Base-by-base conservation (phyloP, 352 stramenopile genomes). In the Globisporangium sylvaticum region DNA sequence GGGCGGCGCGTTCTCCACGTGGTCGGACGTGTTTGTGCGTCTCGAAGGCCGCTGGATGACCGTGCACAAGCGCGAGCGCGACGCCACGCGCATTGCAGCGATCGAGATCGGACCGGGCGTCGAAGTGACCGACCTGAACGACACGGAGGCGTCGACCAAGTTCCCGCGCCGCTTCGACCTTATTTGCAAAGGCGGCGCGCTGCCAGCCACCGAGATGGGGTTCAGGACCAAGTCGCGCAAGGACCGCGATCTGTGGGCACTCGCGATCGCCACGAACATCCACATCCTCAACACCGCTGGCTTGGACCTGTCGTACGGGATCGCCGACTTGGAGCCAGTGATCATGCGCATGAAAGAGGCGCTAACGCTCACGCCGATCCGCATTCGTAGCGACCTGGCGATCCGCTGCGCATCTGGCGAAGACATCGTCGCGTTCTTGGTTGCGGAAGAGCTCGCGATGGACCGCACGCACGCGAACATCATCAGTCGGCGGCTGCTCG, bases 201-300 rank as follows among this genome's bases (percentile, higher is more conserved):
- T 95, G 32, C 75, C 83, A 32, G 68, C 78, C 24, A 91, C 84
- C 27, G 87, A 95, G 63, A 75, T 87, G 44, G 88, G 80, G 29
- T 93, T 94, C 69, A 83, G 87, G 29, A 87, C 81, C 59, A 90
- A 89, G 61, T 90, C 84, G 34, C 80, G 84, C 34, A 89, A 92
- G 53, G 87, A 95, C 65, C 75, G 84, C 48, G 87, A 95, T 50
- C 64, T 84, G 50, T 95, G 87, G 87, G 84, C 88, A 24, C 66
- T 84, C 52, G 75, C 85, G 9, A 85, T 95, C 58, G 59, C 74
- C 9, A 82, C 68, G 39, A 95, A 95, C 69, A 68, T 90, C 55
- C 76, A 87, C 53, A 72, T 84, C 22, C 78, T 93, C 46, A 72
- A 76, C 34, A 77, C 69, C 24, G 34, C 73, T 18, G 84, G 83